Evolutionary conservation across 495 filamentous ascomycete species (phyloP).

Genomic region (Staphylotrichum longicolle): DNA sequence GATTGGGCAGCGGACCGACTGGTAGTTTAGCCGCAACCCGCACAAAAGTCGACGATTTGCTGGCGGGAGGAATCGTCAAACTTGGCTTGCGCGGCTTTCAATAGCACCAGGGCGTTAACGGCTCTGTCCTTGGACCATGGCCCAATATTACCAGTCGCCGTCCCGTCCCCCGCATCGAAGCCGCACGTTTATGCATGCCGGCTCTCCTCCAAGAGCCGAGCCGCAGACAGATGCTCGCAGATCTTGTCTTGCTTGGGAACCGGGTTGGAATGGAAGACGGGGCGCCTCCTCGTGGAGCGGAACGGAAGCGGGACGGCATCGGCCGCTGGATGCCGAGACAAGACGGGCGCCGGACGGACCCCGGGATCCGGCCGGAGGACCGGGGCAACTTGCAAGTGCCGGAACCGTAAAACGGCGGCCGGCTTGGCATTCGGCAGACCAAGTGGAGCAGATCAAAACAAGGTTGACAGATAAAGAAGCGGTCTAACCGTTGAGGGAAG

Average conservation of each 20-base stretch:
- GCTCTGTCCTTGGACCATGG: not conserved
- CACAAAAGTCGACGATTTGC: not conserved
- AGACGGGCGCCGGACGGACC: not conserved
- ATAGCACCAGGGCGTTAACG: not conserved
- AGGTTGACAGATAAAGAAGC: not conserved
- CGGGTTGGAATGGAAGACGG: not conserved
- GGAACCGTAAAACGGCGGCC: not conserved
- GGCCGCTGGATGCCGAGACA: not conserved
- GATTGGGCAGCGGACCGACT: not conserved
- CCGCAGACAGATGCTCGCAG: not conserved
- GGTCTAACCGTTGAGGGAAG: too few relatives aligned
- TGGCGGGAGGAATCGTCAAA: not conserved
- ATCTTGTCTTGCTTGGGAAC: constrained; percentile 1
- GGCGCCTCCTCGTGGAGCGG: constrained; percentile 1
- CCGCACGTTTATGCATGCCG: not conserved
- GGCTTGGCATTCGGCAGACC: not conserved
- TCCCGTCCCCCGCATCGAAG: constrained; percentile 1
- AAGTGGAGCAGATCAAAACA: not conserved
- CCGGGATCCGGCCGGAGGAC: not conserved
- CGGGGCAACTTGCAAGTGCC: not conserved
- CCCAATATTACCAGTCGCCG: not conserved
- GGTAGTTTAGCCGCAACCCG: constrained; percentile 3
- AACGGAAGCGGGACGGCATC: not conserved
- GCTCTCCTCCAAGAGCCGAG: not conserved
- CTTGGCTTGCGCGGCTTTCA: not conserved